Evolutionary conservation across 2,329 filamentous ascomycete species (phyloP).

Genomic region (Pseudonectria foliicola): DNA sequence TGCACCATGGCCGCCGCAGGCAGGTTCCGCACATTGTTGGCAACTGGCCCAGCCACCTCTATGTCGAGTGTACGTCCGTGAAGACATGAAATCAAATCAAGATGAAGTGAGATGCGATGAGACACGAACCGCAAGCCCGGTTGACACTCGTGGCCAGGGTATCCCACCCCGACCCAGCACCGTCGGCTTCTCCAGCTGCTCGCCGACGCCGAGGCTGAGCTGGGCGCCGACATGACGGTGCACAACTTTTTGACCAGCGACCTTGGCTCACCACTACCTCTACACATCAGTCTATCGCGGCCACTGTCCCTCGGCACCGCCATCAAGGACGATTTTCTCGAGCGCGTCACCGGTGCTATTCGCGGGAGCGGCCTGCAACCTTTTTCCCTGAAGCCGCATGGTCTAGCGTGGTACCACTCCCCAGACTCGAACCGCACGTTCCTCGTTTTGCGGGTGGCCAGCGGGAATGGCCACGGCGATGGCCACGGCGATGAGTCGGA

Average conservation of each 20-base stretch:
- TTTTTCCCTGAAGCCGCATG: conserved; percentile 33
- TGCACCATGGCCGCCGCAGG: conserved; percentile 81
- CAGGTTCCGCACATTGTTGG: conserved; percentile 78
- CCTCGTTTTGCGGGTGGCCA: conserved; percentile 62
- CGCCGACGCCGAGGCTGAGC: conserved; percentile 25
- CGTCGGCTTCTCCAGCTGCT: conserved; percentile 38
- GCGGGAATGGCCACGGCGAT: conserved; percentile 7
- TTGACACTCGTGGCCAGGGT: conserved; percentile 36
- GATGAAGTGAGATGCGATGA: no score
- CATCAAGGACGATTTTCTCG: conserved; percentile 63
- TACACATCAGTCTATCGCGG: conserved; percentile 87
- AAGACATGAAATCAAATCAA: no score
- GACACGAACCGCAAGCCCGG: not conserved
- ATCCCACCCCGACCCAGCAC: conserved; percentile 43
- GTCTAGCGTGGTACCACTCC: conserved; percentile 44
- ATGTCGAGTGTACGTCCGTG: conserved; percentile 83
- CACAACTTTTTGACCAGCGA: conserved; percentile 69
- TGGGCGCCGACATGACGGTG: conserved; percentile 36
- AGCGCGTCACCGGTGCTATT: conserved; percentile 41
- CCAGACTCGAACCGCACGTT: conserved; percentile 69
- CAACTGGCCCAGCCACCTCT: conserved; percentile 89
- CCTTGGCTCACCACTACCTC: conserved; percentile 66
- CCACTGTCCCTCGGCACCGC: conserved; percentile 67
- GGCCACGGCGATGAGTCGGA: conserved; percentile 5
- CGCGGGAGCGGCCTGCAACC: conserved; percentile 14